Base-by-base conservation (phyloP, 2,329 filamentous ascomycete genomes). In the Sporothrix schenckii region DNA sequence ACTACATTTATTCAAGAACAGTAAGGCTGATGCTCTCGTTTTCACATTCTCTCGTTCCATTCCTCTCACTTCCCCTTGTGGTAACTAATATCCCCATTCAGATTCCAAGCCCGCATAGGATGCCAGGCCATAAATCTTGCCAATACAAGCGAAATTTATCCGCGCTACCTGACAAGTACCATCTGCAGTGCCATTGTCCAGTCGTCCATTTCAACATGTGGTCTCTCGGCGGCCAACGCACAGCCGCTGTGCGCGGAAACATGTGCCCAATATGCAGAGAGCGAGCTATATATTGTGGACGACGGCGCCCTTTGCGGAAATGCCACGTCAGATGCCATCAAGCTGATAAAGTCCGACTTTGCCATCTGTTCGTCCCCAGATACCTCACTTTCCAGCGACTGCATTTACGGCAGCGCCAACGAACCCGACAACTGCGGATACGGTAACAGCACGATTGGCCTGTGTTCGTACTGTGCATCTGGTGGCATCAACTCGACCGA, bases 121-220 rank as follows among this genome's bases (percentile, higher is more conserved):
- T 99, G 95, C 79, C 85, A 87, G 63, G 86, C 87, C 73, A 84
- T 97, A 76, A 88, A 95, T 77, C 86, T 94, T 70, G 88, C 88
- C 70, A 92, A 97, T 78, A 90, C 93, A 4, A 90, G 88, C 75
- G 86, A 91, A 76, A 87, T 94, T 77, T 99, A 99, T 81, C 94
- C 95, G 65, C 91, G 95, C 76, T 99, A 94, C 81, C 97, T 94
- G 5, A 95, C 89, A 61, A 95, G 92, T 72, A 90, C 96, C 73
- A 86, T 99, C 74, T 99, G 95, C 85, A 98, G 96, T 83, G 87
- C 92, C 74, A 91, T 99, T 77, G 88, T 99, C 66, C 95, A 99
- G 80, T 94, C 93, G 78, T 98, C 95, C 5, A 88, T 91, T 76
- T 78, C 81, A 13, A 78, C 85, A 34, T 99, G 95, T 80, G 80